Percentiles rank a stretch among this genome's conserved stretches.
These are phyloP conservation scores for Fusarium tjaetaba DNA, from an alignment of 2,329 filamentous ascomycete genomes.

Conservation along the genomic window DNA sequence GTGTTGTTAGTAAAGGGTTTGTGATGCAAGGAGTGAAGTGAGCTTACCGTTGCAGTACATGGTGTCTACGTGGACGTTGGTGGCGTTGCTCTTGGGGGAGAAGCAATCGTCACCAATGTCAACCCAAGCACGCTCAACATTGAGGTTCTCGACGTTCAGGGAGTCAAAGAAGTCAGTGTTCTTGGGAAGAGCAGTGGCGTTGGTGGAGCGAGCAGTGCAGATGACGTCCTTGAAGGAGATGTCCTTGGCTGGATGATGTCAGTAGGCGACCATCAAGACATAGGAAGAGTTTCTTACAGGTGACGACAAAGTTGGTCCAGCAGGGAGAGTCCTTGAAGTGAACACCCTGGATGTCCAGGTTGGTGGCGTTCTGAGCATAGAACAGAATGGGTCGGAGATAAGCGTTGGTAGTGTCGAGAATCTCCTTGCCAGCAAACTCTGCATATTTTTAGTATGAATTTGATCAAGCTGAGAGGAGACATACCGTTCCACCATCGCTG, in stretches of 20 bases:
- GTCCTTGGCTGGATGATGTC: constrained; percentile 23
- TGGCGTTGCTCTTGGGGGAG: constrained; percentile 41
- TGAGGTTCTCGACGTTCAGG: constrained; percentile 33
- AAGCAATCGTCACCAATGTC: constrained; percentile 42
- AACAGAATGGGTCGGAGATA: constrained; percentile 41
- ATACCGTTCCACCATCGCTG: constrained; percentile 41
- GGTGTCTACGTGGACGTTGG: constrained; percentile 35
- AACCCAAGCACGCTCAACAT: constrained; percentile 37
- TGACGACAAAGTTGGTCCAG: constrained; percentile 42
- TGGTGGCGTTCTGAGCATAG: constrained; percentile 40
- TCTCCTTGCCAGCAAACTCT: constrained; percentile 38
- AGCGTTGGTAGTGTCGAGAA: constrained; percentile 31
- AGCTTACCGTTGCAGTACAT: constrained; percentile 40
- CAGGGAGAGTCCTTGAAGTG: constrained; percentile 42
- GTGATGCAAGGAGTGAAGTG: fast-evolving
- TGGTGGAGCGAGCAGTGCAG: constrained; percentile 39
- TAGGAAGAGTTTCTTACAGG: not conserved
- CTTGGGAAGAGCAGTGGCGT: constrained; percentile 36
- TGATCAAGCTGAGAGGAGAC: not conserved
- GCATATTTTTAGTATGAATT: not conserved
- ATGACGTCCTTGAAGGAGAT: constrained; percentile 38
- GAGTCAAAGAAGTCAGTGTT: constrained; percentile 43
- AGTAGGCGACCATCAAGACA: not conserved
- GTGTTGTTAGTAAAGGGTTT: not conserved
- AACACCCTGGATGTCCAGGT: constrained; percentile 36